Evolutionary conservation across 257 asterid genomes (phyloP).

Genomic region (Solanum gandarillasii): DNA sequence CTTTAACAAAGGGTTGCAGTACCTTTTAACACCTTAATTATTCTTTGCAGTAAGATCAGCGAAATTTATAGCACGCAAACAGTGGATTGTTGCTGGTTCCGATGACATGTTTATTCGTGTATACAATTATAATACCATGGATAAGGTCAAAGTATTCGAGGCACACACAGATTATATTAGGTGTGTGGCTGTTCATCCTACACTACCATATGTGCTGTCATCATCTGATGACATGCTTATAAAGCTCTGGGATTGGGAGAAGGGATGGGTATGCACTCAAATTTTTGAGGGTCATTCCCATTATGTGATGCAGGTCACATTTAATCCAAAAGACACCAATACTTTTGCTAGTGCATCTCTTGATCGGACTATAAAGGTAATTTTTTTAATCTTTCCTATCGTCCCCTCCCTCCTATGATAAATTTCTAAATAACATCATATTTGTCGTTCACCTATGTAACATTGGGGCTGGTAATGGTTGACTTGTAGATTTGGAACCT

Average conservation of each 20-base stretch:
- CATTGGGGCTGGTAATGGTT: slow-evolving; percentile 1
- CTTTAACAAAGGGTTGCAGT: not conserved
- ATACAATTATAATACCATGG: slow-evolving; percentile 96
- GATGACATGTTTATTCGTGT: slow-evolving; percentile 98
- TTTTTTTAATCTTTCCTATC: not conserved
- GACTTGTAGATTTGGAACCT: slow-evolving; percentile 88
- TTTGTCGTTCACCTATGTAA: not conserved
- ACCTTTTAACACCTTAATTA: slow-evolving; percentile 8
- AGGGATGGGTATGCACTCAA: slow-evolving; percentile 95
- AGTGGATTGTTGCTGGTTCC: slow-evolving; percentile 99
- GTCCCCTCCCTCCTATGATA: not conserved
- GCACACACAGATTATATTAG: slow-evolving; percentile 98
- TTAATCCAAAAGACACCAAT: slow-evolving; percentile 96
- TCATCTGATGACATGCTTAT: slow-evolving; percentile 99
- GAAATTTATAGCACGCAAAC: slow-evolving; percentile 84
- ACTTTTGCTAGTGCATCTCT: slow-evolving; percentile 99
- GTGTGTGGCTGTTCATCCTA: slow-evolving; percentile 98
- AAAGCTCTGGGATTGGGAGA: slow-evolving; percentile 99
- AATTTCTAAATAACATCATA: not conserved
- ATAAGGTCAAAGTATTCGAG: slow-evolving; percentile 91
- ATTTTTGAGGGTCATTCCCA: slow-evolving; percentile 99
- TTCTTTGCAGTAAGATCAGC: slow-evolving; percentile 86
- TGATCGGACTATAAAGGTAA: slow-evolving; percentile 92
- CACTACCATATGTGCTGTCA: slow-evolving; percentile 86
- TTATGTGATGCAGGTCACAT: slow-evolving; percentile 98